Conservation (phyloP, 2,329 filamentous ascomycete species). For the Tolypocladium ovalisporum region DNA sequence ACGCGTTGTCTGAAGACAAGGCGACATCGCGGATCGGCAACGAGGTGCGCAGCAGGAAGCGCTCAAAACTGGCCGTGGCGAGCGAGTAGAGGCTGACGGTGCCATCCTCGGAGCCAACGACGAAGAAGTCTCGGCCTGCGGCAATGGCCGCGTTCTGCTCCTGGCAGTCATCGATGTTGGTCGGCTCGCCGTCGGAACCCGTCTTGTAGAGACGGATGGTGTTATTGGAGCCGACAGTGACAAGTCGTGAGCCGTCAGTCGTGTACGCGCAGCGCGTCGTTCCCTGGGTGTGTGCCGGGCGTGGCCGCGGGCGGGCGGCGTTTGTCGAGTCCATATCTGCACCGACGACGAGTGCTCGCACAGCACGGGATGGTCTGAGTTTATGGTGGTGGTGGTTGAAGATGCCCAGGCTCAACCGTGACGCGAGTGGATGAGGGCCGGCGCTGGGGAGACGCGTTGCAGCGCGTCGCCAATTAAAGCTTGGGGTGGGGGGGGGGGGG, state of each 20-base stretch:
- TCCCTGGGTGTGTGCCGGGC: constrained; percentile 73
- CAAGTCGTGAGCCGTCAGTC: constrained; percentile 71
- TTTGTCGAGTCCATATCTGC: constrained; percentile 18
- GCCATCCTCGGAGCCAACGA: constrained; percentile 87
- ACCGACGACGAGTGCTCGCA: neutral
- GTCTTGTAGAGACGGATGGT: constrained; percentile 88
- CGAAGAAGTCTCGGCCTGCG: constrained; percentile 69
- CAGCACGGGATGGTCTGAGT: neutral
- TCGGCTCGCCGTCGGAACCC: constrained; percentile 83
- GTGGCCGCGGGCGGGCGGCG: constrained; percentile 41
- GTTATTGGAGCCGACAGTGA: constrained; percentile 90
- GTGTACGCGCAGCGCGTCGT: constrained; percentile 84
- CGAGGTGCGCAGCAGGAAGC: constrained; percentile 73
- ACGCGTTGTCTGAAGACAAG: constrained; percentile 69
- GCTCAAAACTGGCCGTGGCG: constrained; percentile 61
- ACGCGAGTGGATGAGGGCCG: neutral
- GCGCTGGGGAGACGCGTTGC: constrained; percentile 23
- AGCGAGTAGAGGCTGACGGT: constrained; percentile 93
- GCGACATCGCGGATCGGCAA: constrained; percentile 79
- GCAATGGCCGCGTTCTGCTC: constrained; percentile 77
- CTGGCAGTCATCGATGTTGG: constrained; percentile 81
- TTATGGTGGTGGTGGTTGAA: neutral
- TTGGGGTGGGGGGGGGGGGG: no score
- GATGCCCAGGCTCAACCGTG: neutral
- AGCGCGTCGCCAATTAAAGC: constrained; percentile 23